phyloP scores from a whole-genome alignment of 257 asterid species.

The Solanum pennellii region DNA sequence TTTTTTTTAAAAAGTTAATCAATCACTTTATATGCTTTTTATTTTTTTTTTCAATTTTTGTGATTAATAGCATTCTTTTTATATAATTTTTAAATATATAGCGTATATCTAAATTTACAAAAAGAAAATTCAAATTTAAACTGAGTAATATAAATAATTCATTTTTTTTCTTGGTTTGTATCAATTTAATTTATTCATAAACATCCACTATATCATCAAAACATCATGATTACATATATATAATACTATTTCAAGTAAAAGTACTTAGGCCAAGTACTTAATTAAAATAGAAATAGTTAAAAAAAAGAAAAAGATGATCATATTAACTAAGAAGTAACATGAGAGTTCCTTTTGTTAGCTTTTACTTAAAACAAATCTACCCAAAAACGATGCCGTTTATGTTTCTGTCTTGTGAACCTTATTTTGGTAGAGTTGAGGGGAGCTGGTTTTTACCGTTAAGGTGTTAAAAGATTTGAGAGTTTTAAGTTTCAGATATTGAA shows the following conservation, averaged over 20 bases:
- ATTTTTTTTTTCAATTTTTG: too few species aligned
- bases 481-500: conserved; percentile 40
- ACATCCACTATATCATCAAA: background rate
- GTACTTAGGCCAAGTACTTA: too few species aligned
- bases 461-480: background rate
- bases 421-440: conserved; percentile 39
- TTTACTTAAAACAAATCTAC: conserved; percentile 30
- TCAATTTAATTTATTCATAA: background rate
- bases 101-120: too few species aligned
- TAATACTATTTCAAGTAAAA: too few species aligned
- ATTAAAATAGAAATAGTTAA: background rate
- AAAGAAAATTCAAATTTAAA: too few species aligned
- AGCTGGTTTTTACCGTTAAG: background rate
- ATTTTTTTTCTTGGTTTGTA: background rate
- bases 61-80: too few species aligned
- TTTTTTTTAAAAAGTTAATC: too few species aligned
- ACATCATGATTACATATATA: background rate
- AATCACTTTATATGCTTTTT: too few species aligned
- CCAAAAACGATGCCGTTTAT: conserved; percentile 35
- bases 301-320: background rate
- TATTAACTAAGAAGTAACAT: background rate
- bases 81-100: too few species aligned
- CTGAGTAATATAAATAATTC: too few species aligned
- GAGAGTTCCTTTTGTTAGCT: background rate
- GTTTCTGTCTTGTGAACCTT: conserved; percentile 12